Evolutionary conservation across 495 filamentous ascomycete genomes (phyloP).

Genomic region (Xylaria nigripes): DNA sequence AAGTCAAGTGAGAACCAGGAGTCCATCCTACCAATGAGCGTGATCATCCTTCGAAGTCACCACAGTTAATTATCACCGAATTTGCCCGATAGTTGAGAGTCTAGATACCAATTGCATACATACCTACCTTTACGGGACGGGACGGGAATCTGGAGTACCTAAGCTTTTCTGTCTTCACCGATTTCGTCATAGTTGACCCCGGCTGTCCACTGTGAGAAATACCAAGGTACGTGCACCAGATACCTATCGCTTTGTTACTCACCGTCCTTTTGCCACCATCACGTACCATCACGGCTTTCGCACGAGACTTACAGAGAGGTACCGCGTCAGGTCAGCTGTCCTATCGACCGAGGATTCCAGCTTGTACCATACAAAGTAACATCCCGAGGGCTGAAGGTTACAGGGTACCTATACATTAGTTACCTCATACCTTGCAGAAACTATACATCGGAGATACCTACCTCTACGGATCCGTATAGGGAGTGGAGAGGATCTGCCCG

Average conservation of each 20-base stretch:
- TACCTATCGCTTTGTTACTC: too few species aligned
- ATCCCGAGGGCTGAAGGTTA: not conserved
- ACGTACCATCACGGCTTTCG: not conserved
- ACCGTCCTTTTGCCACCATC: not conserved
- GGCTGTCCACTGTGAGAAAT: too few species aligned
- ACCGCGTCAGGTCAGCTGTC: not conserved
- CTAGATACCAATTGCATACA: not conserved
- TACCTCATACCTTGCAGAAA: not conserved
- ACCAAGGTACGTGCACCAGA: too few species aligned
- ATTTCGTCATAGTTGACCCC: too few species aligned
- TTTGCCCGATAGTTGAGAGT: constrained; percentile 3
- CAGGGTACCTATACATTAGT: not conserved
- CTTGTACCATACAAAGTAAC: not conserved
- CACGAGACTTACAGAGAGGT: not conserved
- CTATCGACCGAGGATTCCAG: not conserved
- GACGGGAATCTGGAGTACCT: constrained; percentile 2
- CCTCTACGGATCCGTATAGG: too few species aligned
- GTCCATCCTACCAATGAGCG: too few species aligned
- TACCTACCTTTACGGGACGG: too few species aligned
- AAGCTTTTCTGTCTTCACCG: not conserved
- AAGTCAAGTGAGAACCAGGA: not conserved
- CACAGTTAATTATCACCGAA: not conserved
- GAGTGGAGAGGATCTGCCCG: too few species aligned
- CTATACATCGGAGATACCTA: too few species aligned
- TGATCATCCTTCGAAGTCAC: too few species aligned